Evolutionary conservation across 73 alveolate genomes (phyloP).

Genomic region (Stentor roeselii): DNA sequence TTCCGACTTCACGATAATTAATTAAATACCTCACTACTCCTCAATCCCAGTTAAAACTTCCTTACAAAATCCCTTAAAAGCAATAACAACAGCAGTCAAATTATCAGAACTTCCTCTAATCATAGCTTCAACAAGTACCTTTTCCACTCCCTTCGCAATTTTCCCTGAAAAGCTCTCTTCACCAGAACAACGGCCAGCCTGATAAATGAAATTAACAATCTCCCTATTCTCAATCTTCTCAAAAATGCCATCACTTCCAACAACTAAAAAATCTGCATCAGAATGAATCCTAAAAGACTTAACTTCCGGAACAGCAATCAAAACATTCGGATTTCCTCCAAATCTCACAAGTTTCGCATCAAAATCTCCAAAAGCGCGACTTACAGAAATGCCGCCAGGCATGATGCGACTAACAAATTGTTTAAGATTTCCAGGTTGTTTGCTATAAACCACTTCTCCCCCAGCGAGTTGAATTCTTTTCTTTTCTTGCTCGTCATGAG

Average conservation of each 20-base stretch:
- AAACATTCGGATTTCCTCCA: constrained; percentile 94
- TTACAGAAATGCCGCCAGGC: constrained; percentile 88
- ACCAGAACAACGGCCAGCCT: too few relatives aligned
- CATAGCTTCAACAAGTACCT: constrained; percentile 79
- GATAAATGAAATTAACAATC: constrained; percentile 63
- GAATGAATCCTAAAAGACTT: constrained; percentile 69
- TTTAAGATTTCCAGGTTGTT: background rate
- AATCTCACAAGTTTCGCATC: constrained; percentile 81
- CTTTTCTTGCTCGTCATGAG: constrained; percentile 71
- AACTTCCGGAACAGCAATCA: constrained; percentile 79
- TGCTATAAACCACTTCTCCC: constrained; percentile 65
- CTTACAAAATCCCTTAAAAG: too few relatives aligned
- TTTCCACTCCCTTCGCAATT: constrained; percentile 92
- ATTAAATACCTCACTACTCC: too few relatives aligned
- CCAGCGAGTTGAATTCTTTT: constrained; percentile 86
- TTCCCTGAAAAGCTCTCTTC: constrained; percentile 8
- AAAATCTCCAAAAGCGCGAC: constrained; percentile 89
- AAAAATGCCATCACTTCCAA: constrained; percentile 76
- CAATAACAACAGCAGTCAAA: constrained; percentile 66
- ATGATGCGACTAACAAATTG: constrained; percentile 79
- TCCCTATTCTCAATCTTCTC: constrained; percentile 71
- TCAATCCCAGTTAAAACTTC: too few relatives aligned
- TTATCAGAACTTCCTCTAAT: constrained; percentile 70
- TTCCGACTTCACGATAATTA: too few relatives aligned
- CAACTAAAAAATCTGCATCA: constrained; percentile 65